phyloP scores from a whole-genome alignment of 768 basidiomycete species.

The Pleurotus cornucopiae region DNA sequence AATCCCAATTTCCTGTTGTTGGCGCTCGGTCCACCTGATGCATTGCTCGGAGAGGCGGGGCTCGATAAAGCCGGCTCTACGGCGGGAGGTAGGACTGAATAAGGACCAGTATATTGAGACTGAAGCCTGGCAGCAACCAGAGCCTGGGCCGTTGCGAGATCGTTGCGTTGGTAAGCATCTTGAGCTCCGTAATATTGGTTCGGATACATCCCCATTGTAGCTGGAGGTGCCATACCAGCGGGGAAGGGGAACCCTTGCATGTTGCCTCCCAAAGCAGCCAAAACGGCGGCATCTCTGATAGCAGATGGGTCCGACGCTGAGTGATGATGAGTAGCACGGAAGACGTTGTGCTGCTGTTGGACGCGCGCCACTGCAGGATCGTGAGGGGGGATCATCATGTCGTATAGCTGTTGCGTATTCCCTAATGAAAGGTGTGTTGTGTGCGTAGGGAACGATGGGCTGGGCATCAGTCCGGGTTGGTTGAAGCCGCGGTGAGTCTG shows the following conservation, averaged over 20 bases:
- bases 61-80: constrained; percentile 35
- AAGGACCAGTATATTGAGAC: constrained; percentile 55
- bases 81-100: constrained; percentile 31
- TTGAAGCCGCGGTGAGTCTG: constrained; percentile 58
- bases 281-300: constrained; percentile 64
- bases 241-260: constrained; percentile 60
- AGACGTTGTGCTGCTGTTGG: constrained; percentile 74
- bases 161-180: constrained; percentile 50
- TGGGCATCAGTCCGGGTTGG: constrained; percentile 48
- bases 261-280: constrained; percentile 56
- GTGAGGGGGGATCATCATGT: constrained; percentile 66
- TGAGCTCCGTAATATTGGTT: constrained; percentile 66
- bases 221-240: constrained; percentile 36
- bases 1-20: constrained; percentile 89
- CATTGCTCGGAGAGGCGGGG: constrained; percentile 40
- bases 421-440: constrained; percentile 69
- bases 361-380: constrained; percentile 70
- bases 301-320: constrained; percentile 80
- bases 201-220: constrained; percentile 60
- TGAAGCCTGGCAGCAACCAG: constrained; percentile 65
- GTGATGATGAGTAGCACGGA: constrained; percentile 75
- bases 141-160: constrained; percentile 49
- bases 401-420: constrained; percentile 74
- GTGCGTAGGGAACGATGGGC: constrained; percentile 51
- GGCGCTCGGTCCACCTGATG: constrained; percentile 85